Conservation (phyloP, 768 basidiomycete genomes). For the Lactarius quietus region DNA sequence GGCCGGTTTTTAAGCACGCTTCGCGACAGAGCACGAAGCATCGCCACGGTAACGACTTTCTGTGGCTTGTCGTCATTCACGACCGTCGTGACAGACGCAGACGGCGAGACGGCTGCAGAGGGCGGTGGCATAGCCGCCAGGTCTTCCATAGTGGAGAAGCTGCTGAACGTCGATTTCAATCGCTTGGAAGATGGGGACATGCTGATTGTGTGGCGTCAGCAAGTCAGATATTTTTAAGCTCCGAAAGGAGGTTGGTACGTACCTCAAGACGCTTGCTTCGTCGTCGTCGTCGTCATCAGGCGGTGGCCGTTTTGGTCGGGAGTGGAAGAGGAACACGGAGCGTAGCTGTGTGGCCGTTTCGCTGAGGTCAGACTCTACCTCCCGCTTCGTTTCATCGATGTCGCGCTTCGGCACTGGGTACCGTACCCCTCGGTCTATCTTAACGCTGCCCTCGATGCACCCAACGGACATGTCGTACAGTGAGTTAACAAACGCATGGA, state of each 20-base stretch:
- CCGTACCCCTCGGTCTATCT: conserved; percentile 16
- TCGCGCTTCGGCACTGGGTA: conserved; percentile 24
- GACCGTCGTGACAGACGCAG: conserved; percentile 19
- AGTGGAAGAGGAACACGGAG: conserved; percentile 18
- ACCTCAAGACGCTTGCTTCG: conserved; percentile 22
- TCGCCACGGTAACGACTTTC: conserved; percentile 21
- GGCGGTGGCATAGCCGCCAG: conserved; percentile 16
- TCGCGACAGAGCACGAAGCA: conserved; percentile 24
- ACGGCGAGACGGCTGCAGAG: conserved; percentile 18
- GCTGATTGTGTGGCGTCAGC: not conserved
- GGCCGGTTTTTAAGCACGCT: conserved; percentile 16
- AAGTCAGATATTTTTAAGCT: not conserved
- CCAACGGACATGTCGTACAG: conserved; percentile 21
- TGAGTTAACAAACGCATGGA: conserved; percentile 16
- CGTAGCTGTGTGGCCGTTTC: conserved; percentile 20
- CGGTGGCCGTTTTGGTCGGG: conserved; percentile 24
- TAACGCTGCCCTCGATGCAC: conserved; percentile 18
- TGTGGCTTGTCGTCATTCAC: conserved; percentile 15
- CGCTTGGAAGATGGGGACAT: conserved; percentile 24
- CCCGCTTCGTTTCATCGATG: conserved; percentile 16
- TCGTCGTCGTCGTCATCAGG: conserved; percentile 25
- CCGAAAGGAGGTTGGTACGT: not conserved
- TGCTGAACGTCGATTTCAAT: conserved; percentile 21
- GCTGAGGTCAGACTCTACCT: conserved; percentile 17
- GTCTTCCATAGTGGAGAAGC: conserved; percentile 14